phyloP scores from a whole-genome alignment of 2,329 filamentous ascomycete species.

The Diaporthe vexans region DNA sequence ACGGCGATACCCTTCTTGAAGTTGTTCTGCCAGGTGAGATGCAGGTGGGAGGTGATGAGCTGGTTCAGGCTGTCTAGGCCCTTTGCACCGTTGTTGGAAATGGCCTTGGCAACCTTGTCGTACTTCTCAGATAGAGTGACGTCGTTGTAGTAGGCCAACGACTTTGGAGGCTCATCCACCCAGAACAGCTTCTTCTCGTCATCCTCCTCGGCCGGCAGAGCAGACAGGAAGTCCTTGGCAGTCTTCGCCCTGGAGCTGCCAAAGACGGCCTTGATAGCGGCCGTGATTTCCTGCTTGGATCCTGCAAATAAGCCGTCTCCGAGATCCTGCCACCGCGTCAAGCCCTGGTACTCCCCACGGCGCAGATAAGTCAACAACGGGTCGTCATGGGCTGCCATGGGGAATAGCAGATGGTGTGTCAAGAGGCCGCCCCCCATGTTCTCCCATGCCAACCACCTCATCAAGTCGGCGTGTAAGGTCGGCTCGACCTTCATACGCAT shows the following conservation, averaged over 20 bases:
- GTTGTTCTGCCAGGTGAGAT: constrained; percentile 84
- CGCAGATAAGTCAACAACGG: constrained; percentile 79
- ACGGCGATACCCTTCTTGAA: constrained; percentile 85
- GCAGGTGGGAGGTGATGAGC: constrained; percentile 88
- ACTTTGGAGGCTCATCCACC: constrained; percentile 73
- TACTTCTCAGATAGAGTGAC: constrained; percentile 76
- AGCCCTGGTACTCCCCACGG: constrained; percentile 78
- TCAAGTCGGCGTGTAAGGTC: constrained; percentile 76
- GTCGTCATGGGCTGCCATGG: constrained; percentile 85
- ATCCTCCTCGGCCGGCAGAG: constrained; percentile 59
- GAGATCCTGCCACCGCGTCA: constrained; percentile 82
- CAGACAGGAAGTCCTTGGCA: constrained; percentile 74
- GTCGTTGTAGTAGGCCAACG: constrained; percentile 84
- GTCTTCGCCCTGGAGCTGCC: constrained; percentile 66
- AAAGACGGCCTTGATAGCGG: constrained; percentile 73
- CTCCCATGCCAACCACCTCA: constrained; percentile 93
- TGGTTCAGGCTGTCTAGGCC: constrained; percentile 77
- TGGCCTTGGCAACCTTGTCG: constrained; percentile 73
- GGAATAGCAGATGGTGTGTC: constrained; percentile 83
- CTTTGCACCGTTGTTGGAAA: constrained; percentile 67
- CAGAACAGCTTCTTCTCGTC: constrained; percentile 67
- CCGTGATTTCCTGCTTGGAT: constrained; percentile 72
- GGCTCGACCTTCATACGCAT: constrained; percentile 71
- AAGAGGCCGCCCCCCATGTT: constrained; percentile 89
- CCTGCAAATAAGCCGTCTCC: constrained; percentile 82